Evolutionary conservation across 106 monocot species (phyloP).

Genomic region (Dendrobium chrysotoxum): DNA sequence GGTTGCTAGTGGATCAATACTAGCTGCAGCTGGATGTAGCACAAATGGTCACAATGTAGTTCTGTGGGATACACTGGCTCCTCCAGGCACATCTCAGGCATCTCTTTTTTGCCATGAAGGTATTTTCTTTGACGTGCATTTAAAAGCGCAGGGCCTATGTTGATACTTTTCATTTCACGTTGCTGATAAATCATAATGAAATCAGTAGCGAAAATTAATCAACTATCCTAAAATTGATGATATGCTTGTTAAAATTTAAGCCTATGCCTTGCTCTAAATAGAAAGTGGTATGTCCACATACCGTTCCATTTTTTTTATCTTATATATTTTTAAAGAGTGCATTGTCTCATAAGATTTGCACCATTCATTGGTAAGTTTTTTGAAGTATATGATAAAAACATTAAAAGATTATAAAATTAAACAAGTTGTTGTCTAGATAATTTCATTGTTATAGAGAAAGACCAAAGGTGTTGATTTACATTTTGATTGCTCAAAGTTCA

Average conservation of each 20-base stretch:
- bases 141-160: neutral
- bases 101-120: conserved; percentile 95
- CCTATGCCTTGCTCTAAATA: too few relatives aligned
- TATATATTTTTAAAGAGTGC: neutral
- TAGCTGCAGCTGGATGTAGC: conserved; percentile 83
- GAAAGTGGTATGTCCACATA: too few relatives aligned
- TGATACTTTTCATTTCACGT: neutral
- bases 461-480: neutral
- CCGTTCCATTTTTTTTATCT: too few relatives aligned
- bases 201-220: neutral
- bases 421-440: too few relatives aligned
- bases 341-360: neutral
- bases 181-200: neutral
- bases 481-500: neutral
- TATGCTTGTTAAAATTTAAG: too few relatives aligned
- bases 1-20: conserved; percentile 76
- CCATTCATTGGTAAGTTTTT: neutral
- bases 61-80: conserved; percentile 90
- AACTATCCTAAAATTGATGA: neutral
- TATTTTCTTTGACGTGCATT: conserved; percentile 15
- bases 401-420: too few relatives aligned
- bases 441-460: neutral
- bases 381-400: neutral
- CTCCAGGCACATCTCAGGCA: conserved; percentile 72
- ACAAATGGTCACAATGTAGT: conserved; percentile 73